Conservation (phyloP, 2,329 filamentous ascomycete genomes). For the Xylariales sp. region DNA sequence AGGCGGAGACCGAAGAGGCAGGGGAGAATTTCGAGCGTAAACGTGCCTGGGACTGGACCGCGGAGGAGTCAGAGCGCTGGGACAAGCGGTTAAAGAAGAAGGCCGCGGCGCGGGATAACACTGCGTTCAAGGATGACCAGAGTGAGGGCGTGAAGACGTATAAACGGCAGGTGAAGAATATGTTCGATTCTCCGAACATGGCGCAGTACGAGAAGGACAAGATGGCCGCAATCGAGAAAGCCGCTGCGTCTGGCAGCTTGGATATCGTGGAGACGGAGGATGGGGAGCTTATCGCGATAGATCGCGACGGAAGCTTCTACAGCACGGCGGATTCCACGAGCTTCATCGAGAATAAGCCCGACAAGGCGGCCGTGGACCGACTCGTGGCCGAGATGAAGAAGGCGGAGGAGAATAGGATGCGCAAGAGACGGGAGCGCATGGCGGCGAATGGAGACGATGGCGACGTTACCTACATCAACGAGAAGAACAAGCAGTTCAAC, state of each 20-base stretch:
- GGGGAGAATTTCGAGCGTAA: conserved; percentile 97
- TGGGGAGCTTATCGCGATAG: conserved; percentile 89
- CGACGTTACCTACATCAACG: conserved; percentile 98
- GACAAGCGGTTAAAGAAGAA: conserved; percentile 88
- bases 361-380: conserved; percentile 80
- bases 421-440: conserved; percentile 78
- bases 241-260: conserved; percentile 76
- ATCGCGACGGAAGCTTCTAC: conserved; percentile 87
- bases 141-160: conserved; percentile 90
- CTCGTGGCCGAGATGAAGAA: conserved; percentile 82
- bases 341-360: conserved; percentile 81
- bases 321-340: conserved; percentile 78
- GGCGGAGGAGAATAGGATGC: conserved; percentile 80
- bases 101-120: conserved; percentile 72
- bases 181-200: conserved; percentile 65
- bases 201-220: conserved; percentile 87
- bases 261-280: conserved; percentile 95
- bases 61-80: conserved; percentile 92
- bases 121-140: conserved; percentile 84
- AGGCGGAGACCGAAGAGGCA: conserved; percentile 78
- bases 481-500: conserved; percentile 99
- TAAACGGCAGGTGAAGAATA: conserved; percentile 78
- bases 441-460: conserved; percentile 75
- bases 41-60: conserved; percentile 96
- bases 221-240: conserved; percentile 75